phyloP scores from a whole-genome alignment of 306 rosid genomes.

The Mimosa pudica region DNA sequence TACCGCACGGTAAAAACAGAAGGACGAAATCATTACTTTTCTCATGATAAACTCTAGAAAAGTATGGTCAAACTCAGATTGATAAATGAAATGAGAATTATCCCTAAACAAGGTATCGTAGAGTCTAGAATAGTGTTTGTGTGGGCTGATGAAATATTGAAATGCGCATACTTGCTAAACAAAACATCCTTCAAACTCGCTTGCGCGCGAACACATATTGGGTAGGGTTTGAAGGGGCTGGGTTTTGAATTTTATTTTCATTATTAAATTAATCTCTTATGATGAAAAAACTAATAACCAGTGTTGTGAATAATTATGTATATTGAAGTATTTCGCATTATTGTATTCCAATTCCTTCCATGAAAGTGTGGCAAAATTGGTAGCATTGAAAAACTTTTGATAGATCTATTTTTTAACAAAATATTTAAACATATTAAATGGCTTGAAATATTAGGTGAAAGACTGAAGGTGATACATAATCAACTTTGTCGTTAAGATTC shows the following conservation, averaged over 20 bases:
- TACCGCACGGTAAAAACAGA: too few relatives aligned
- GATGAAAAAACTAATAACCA: neutral
- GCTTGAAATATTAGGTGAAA: constrained; percentile 1
- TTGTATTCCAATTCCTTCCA: constrained; percentile 25
- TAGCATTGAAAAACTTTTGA: neutral
- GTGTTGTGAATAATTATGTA: neutral
- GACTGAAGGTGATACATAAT: neutral
- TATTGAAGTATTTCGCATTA: neutral
- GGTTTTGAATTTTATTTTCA: too few relatives aligned
- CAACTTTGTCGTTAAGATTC: constrained; percentile 27
- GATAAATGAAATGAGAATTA: neutral
- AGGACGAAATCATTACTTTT: too few relatives aligned
- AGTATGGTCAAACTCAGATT: neutral
- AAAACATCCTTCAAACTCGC: neutral
- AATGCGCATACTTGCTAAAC: neutral
- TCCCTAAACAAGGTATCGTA: neutral
- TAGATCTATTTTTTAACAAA: neutral
- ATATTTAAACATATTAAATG: constrained; percentile 7
- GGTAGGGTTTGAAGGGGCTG: neutral
- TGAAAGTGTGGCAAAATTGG: neutral
- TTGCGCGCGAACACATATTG: neutral
- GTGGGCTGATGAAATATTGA: neutral
- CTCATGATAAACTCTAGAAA: neutral
- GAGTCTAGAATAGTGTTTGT: neutral
- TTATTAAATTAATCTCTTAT: neutral